Evolutionary conservation across 306 rosid species (phyloP), one percentile per base, ranked within the genome.

Genomic region (Casuarina equisetifolia): DNA sequence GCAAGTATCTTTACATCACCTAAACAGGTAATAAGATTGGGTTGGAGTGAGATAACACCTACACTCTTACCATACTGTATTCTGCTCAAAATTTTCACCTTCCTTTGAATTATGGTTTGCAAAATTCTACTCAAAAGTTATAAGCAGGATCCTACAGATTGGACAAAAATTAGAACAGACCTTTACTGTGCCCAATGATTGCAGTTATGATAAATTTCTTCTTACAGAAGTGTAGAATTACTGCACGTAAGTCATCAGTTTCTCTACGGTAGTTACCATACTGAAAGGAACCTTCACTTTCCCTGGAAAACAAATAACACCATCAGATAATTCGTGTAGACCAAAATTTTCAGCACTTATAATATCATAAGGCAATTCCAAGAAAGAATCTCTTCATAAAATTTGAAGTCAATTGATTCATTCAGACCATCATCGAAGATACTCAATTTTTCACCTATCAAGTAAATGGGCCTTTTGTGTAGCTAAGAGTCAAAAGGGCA

Each of bases 111-210:
- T 66, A 40, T 66, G 20, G 11, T 40, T 66, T 66, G 19, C 25
- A 12, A 59, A 63, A 32, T 36, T 63, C 62, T 76, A 63, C 70
- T 48, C 15, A 77, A 71, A 38, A 62, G 42, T 52, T 48, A 79
- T 15, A 6, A 73, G 70, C 40, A 35, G 35, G 45, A 59, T 78
- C 44, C 52, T 76, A 68, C 57, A 67, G 19, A 70, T 45, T 50
- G 75, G 57, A 62, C 74, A 78, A 20, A 70, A 32, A 17, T 40
- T 50, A 72, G 51, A 70, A 76, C 79, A 80, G 74, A 94, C 97
- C 98, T 90, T 92, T 92, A 78, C 98, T 90, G 85, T 94, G 97
- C 69, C 97, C 97, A 83, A 91, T 78, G 74, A 94, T 87, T 68
- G 98, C 88, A n/a, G 67, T 61, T 74, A 88, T 78, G 50, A 69